Percentiles rank a stretch among this genome's conserved stretches.
phyloP scores from a whole-genome alignment of 164 flowering plant genomes.

The Magnolia sinica region DNA sequence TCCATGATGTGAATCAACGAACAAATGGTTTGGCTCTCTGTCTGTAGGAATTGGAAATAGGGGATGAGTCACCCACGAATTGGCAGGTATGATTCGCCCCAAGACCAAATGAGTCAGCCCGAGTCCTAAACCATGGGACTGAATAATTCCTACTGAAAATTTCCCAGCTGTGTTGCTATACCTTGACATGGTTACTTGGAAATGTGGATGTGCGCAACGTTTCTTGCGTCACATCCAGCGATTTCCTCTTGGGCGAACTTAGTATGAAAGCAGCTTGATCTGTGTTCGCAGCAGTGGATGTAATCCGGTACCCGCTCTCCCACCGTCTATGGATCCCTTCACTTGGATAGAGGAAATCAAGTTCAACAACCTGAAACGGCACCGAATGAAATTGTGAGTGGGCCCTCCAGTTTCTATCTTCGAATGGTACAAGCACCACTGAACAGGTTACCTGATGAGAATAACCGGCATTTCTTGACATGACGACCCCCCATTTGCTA shows the following conservation, averaged over 20 bases:
- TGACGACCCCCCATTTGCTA: conserved; percentile 57
- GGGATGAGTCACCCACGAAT: no score
- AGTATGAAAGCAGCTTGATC: conserved; percentile 65
- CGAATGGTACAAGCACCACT: not conserved
- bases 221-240: conserved; percentile 48
- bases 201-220: conserved; percentile 51
- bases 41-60: no score
- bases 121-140: not conserved
- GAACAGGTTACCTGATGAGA: conserved; percentile 43
- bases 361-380: conserved; percentile 54
- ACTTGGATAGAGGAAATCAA: conserved; percentile 64
- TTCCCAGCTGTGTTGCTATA: conserved; percentile 6
- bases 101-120: not conserved
- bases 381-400: conserved; percentile 7
- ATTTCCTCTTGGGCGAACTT: conserved; percentile 40
- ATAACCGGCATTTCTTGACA: conserved; percentile 62
- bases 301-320: conserved; percentile 58
- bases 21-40: no score
- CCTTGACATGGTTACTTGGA: conserved; percentile 55
- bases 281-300: conserved; percentile 50
- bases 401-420: not conserved
- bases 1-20: no score
- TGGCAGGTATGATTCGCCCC: not conserved
- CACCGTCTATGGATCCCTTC: conserved; percentile 64
- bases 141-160: not conserved